Evolutionary conservation across 2,329 filamentous ascomycete genomes (phyloP).

Genomic region (Pyrenophora seminiperda): DNA sequence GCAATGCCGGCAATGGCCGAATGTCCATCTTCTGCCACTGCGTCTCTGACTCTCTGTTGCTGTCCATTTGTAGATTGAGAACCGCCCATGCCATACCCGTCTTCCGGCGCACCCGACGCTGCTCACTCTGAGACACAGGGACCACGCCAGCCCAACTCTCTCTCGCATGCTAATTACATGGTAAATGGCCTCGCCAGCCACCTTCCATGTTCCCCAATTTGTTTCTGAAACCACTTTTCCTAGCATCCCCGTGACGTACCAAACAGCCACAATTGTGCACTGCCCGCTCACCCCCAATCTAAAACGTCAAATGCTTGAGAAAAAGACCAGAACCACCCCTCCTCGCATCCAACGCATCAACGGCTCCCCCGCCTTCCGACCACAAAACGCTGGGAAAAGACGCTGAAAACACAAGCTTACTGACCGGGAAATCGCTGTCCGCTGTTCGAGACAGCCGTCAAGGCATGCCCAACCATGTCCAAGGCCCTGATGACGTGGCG

Average conservation of each 20-base stretch:
- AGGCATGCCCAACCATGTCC: not conserved
- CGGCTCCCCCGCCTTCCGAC: slow-evolving; percentile 42
- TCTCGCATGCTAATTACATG: not conserved
- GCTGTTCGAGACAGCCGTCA: slow-evolving; percentile 25
- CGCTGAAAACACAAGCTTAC: slow-evolving; percentile 26
- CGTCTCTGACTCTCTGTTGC: slow-evolving; percentile 5
- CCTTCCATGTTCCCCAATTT: slow-evolving; percentile 9
- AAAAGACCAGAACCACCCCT: slow-evolving; percentile 38
- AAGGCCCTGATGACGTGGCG: slow-evolving; percentile 32
- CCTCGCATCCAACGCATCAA: slow-evolving; percentile 36
- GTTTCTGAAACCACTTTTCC: slow-evolving; percentile 19
- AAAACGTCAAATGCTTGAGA: slow-evolving; percentile 39
- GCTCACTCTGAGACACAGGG: slow-evolving; percentile 28
- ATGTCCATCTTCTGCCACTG: not conserved
- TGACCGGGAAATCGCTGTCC: slow-evolving; percentile 30
- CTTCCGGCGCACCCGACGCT: slow-evolving; percentile 24
- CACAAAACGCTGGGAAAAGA: slow-evolving; percentile 19
- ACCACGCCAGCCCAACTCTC: slow-evolving; percentile 17
- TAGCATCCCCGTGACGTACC: slow-evolving; percentile 25
- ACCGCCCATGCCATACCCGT: slow-evolving; percentile 15
- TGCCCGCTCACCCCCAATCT: slow-evolving; percentile 15
- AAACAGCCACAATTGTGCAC: slow-evolving; percentile 13
- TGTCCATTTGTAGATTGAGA: not conserved
- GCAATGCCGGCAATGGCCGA: not conserved
- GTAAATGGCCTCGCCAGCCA: slow-evolving; percentile 12